Conservation (phyloP, 192 early-diverging fungal species). For the Powellomyces hirtus region DNA sequence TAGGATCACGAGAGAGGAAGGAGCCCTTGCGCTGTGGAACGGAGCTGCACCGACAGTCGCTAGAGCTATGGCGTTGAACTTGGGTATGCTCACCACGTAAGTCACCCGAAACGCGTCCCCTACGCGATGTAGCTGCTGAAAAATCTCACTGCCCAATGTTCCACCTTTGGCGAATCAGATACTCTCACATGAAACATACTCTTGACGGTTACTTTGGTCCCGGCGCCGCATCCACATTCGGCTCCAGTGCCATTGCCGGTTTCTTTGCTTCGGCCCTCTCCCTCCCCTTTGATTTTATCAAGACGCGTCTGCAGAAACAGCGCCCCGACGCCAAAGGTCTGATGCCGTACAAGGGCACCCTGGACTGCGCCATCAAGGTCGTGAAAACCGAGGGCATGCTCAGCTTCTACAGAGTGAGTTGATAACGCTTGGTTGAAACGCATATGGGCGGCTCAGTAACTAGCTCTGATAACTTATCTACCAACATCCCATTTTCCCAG, state of each 20-base stretch:
- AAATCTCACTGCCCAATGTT: too few relatives aligned
- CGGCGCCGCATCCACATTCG: conserved; percentile 36
- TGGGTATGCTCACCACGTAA: conserved; percentile 53
- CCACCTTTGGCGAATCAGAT: conserved; percentile 15
- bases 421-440: neutral
- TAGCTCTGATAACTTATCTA: neutral
- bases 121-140: neutral
- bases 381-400: conserved; percentile 43
- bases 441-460: neutral
- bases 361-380: conserved; percentile 53
- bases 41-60: conserved; percentile 46
- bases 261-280: conserved; percentile 57
- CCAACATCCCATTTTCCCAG: conserved; percentile 24
- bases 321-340: conserved; percentile 37
- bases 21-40: conserved; percentile 47
- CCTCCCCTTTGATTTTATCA: conserved; percentile 59
- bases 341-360: conserved; percentile 44
- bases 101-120: neutral
- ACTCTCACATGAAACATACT: conserved; percentile 42
- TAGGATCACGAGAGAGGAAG: conserved; percentile 42
- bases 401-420: conserved; percentile 47
- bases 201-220: conserved; percentile 39
- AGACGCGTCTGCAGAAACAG: conserved; percentile 56
- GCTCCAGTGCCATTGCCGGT: conserved; percentile 49
- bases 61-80: conserved; percentile 50